A percentile compares a stretch with the other conserved stretches of the same genome.
phyloP scores from a whole-genome alignment of 140 eudicot genomes.

The Anethum foeniculum region DNA sequence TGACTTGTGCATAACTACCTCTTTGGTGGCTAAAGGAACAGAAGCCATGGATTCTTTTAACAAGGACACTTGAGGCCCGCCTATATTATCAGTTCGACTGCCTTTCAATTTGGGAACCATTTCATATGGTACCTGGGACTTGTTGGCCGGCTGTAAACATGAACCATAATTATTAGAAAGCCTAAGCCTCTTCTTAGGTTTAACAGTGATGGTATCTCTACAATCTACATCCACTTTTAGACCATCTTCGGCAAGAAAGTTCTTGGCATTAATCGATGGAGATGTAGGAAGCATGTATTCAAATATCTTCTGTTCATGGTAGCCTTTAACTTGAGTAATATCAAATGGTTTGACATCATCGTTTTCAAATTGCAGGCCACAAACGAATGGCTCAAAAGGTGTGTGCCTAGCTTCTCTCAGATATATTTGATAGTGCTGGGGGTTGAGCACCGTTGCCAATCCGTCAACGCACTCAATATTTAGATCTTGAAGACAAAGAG shows the following conservation, averaged over 20 bases:
- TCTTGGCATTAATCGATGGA: constrained; percentile 6
- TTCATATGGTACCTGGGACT: background rate
- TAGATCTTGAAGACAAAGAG: constrained; percentile 90
- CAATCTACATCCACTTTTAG: constrained; percentile 12
- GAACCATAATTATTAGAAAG: constrained; percentile 23
- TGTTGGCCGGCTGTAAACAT: constrained; percentile 5
- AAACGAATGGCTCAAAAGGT: constrained; percentile 47
- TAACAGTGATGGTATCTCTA: constrained; percentile 23
- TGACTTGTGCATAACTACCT: constrained; percentile 3
- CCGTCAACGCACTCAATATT: constrained; percentile 89
- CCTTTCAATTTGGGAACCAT: background rate
- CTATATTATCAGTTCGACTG: constrained; percentile 8
- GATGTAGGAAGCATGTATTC: constrained; percentile 18
- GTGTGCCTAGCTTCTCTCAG: constrained; percentile 23
- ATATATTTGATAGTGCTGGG: constrained; percentile 48
- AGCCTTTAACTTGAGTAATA: constrained; percentile 70
- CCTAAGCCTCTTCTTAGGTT: constrained; percentile 56
- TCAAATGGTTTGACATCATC: constrained; percentile 63
- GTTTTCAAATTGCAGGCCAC: constrained; percentile 51
- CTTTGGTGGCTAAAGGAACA: constrained; percentile 8
- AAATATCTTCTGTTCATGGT: constrained; percentile 57
- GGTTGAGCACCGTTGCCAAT: constrained; percentile 65
- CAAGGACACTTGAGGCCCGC: background rate
- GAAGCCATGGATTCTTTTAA: constrained; percentile 1
- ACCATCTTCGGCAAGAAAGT: constrained; percentile 14